Evolutionary conservation across 176 grass and related monocot genomes (phyloP).

Genomic region (Chrysopogon serrulatus): DNA sequence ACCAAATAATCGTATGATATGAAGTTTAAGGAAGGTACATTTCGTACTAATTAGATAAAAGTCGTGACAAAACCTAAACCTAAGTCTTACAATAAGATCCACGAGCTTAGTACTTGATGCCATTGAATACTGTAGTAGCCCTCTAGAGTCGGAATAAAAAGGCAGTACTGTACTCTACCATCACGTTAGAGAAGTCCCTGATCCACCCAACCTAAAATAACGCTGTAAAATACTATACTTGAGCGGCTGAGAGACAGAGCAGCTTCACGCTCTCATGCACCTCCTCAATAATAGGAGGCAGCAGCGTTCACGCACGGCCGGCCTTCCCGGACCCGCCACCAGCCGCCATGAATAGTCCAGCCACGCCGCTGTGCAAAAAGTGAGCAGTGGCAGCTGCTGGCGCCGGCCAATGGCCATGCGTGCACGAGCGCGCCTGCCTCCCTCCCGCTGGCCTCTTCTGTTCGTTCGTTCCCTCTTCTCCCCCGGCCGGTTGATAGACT

Average conservation of each 20-base stretch:
- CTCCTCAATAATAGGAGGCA: slow-evolving; percentile 6
- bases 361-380: not conserved
- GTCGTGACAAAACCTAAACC: not conserved
- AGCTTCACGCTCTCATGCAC: not conserved
- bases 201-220: not conserved
- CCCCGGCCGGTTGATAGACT: not conserved
- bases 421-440: not conserved
- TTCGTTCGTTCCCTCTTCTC: not conserved
- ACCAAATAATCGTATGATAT: not conserved
- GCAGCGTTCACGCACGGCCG: not conserved
- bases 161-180: not conserved
- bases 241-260: not conserved
- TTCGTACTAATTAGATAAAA: not conserved
- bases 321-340: not conserved
- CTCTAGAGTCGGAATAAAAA: not conserved
- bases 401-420: not conserved
- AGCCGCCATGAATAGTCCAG: not conserved
- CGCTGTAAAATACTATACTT: not conserved
- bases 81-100: not conserved
- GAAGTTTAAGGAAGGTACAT: not conserved
- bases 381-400: slow-evolving; percentile 14
- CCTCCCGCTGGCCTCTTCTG: not conserved
- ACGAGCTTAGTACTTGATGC: not conserved
- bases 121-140: not conserved
- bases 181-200: not conserved